A percentile compares a stretch with the other conserved stretches of the same genome.
Conservation (phyloP, 495 filamentous ascomycete species). For the Lindgomyces ingoldianus region DNA sequence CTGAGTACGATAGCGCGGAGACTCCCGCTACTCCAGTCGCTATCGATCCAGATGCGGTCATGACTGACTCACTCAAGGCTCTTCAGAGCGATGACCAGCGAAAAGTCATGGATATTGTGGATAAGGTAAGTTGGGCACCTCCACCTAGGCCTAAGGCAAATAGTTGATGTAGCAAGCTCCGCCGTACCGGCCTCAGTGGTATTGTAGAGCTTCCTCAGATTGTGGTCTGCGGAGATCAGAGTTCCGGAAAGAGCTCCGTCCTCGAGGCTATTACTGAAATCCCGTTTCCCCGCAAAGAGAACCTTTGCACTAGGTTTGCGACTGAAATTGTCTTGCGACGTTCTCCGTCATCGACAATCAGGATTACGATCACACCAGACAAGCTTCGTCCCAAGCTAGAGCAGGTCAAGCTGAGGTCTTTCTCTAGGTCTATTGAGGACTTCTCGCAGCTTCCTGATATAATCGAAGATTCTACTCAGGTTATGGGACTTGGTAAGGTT, state of each 20-base stretch:
- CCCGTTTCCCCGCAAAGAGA: conserved; percentile 65
- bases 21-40: neutral
- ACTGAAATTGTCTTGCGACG: conserved; percentile 61
- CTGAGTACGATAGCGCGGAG: neutral
- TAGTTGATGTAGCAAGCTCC: conserved; percentile 40
- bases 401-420: conserved; percentile 39
- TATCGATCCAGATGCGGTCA: conserved; percentile 15
- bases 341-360: conserved; percentile 30
- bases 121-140: conserved; percentile 38
- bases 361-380: conserved; percentile 42
- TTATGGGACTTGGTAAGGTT: conserved; percentile 39
- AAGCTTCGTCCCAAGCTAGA: conserved; percentile 35
- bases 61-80: conserved; percentile 36
- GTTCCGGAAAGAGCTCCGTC: conserved; percentile 72
- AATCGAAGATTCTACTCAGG: conserved; percentile 39
- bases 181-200: conserved; percentile 55
- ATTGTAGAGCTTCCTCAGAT: conserved; percentile 67
- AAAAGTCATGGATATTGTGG: conserved; percentile 58
- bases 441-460: conserved; percentile 41
- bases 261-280: conserved; percentile 72
- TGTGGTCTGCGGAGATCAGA: conserved; percentile 73
- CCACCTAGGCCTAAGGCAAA: neutral
- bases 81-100: conserved; percentile 40
- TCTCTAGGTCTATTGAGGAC: conserved; percentile 36
- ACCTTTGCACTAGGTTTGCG: conserved; percentile 67